phyloP scores from a whole-genome alignment of 306 rosid species.

The Quercus robur region DNA sequence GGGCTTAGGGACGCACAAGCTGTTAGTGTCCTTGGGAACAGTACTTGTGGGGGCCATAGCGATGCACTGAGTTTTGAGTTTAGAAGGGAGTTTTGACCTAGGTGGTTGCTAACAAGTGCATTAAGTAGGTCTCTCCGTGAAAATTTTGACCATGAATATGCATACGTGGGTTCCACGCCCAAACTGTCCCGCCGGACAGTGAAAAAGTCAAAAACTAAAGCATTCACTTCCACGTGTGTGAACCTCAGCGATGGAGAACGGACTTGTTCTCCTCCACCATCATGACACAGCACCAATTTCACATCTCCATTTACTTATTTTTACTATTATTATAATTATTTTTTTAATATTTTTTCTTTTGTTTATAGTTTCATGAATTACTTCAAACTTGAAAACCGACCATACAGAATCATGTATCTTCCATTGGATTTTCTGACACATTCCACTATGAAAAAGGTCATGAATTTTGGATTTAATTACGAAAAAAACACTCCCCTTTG shows the following conservation, averaged over 20 bases:
- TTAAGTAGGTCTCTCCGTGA: constrained; percentile 12
- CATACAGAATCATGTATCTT: constrained; percentile 55
- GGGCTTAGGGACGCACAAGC: no score
- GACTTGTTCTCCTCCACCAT: constrained; percentile 18
- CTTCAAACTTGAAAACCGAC: constrained; percentile 48
- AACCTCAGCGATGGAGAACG: constrained; percentile 15
- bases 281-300: constrained; percentile 16
- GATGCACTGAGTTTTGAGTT: no score
- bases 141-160: constrained; percentile 24
- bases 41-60: not conserved
- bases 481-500: constrained; percentile 16
- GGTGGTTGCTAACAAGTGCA: constrained; percentile 17
- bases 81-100: constrained; percentile 44
- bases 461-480: constrained; percentile 41
- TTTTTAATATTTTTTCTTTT: not conserved
- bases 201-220: constrained; percentile 55
- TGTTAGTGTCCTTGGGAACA: not conserved
- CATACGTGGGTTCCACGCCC: constrained; percentile 33
- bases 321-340: not conserved
- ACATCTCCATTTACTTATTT: not conserved
- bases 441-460: constrained; percentile 33
- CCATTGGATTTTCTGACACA: constrained; percentile 93
- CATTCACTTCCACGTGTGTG: constrained; percentile 41
- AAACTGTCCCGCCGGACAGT: constrained; percentile 20
- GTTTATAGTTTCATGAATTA: not conserved